These are phyloP conservation scores for Phytopythium mirpurense DNA, from an alignment of 352 stramenopile genomes.

Conservation along the genomic window DNA sequence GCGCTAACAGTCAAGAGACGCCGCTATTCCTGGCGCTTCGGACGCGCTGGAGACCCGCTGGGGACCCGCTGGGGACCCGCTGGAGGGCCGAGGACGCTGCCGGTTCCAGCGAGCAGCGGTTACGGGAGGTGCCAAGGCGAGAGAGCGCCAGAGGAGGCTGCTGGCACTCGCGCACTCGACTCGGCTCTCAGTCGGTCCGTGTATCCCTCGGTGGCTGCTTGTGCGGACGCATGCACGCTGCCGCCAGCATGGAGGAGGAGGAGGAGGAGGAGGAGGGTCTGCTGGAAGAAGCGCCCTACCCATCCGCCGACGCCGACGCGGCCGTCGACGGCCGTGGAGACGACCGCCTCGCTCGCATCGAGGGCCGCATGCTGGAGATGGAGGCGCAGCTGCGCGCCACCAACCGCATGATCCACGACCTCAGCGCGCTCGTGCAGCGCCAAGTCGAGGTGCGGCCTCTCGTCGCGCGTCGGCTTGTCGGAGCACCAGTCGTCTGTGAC, in stretches of 20 bases:
- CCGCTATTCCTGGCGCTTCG: neutral
- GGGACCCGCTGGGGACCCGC: too few relatives aligned
- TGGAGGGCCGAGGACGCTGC: too few relatives aligned
- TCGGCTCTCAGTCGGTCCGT: neutral
- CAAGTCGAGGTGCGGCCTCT: slow-evolving; percentile 36
- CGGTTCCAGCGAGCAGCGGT: too few relatives aligned
- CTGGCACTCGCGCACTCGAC: neutral
- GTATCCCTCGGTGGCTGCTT: too few relatives aligned
- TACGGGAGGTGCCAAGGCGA: too few relatives aligned
- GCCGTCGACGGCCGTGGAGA: neutral
- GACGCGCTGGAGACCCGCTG: too few relatives aligned
- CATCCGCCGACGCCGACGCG: neutral
- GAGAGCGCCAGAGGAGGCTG: too few relatives aligned
- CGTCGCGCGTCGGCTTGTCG: too few relatives aligned
- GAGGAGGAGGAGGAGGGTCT: neutral
- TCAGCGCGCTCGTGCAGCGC: slow-evolving; percentile 39
- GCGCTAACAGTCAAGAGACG: neutral
- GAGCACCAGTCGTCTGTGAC: too few relatives aligned
- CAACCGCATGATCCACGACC: slow-evolving; percentile 44
- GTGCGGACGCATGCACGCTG: too few relatives aligned
- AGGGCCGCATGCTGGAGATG: slow-evolving; percentile 37
- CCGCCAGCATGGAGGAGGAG: neutral
- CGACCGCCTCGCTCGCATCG: slow-evolving; percentile 21
- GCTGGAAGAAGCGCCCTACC: too few relatives aligned
- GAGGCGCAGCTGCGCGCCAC: slow-evolving; percentile 32